These are phyloP conservation scores for Phytophthora tentaculata DNA, from an alignment of 352 stramenopile genomes.

Conservation along the genomic window DNA sequence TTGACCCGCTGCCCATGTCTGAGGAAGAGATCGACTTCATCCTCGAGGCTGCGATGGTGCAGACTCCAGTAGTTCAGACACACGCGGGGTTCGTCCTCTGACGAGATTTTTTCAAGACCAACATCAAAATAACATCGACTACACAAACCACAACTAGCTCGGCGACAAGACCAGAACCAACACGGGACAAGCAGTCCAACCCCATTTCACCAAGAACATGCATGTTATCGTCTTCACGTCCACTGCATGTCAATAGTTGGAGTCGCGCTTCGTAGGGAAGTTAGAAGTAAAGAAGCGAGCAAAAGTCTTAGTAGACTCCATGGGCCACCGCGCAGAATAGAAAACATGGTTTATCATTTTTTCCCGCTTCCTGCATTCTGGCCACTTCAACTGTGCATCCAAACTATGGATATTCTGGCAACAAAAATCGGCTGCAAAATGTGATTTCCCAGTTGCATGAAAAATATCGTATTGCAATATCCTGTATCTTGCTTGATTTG, in stretches of 20 bases:
- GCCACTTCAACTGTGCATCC: conserved; percentile 1
- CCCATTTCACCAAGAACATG: neutral
- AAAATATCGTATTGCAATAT: no score
- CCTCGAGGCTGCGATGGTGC: conserved; percentile 43
- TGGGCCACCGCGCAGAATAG: conserved; percentile 15
- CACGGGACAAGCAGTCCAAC: neutral
- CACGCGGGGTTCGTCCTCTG: conserved; percentile 35
- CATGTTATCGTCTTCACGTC: conserved; percentile 2
- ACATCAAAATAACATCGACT: neutral
- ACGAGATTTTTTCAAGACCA: conserved; percentile 1
- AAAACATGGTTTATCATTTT: conserved; percentile 13
- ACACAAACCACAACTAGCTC: conserved; percentile 1
- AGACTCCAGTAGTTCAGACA: conserved; percentile 22
- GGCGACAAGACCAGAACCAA: conserved; percentile 4
- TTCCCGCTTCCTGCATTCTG: neutral
- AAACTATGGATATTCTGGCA: no score
- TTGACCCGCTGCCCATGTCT: conserved; percentile 47
- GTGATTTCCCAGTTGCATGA: neutral
- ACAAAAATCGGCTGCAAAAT: neutral
- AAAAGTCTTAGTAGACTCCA: neutral
- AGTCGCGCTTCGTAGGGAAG: conserved; percentile 14
- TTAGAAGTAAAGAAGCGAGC: conserved; percentile 8
- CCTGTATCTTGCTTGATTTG: neutral
- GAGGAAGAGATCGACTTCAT: conserved; percentile 55
- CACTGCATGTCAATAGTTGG: conserved; percentile 17